A percentile compares a stretch with the other conserved stretches of the same genome.
Evolutionary conservation across 371 early-diverging fungal genomes (phyloP).

Genomic region (Mortierella sp.): DNA sequence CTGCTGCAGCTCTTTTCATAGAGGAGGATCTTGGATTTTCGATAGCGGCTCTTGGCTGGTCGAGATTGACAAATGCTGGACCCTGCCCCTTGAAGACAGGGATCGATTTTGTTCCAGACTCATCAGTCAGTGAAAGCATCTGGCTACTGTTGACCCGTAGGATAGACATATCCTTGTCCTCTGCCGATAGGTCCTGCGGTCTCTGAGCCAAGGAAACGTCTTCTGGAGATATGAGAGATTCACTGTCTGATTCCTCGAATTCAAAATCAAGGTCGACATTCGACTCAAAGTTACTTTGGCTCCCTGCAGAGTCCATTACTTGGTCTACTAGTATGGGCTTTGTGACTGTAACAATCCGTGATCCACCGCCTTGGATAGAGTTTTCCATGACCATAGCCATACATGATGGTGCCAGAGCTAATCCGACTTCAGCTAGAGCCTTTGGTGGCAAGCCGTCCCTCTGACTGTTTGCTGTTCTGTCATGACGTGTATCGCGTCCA

Average conservation of each 20-base stretch:
- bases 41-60: neutral
- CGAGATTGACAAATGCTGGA: neutral
- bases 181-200: neutral
- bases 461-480: neutral
- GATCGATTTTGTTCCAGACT: constrained; percentile 28
- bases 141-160: constrained; percentile 42
- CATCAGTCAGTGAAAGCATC: constrained; percentile 38
- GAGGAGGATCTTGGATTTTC: neutral
- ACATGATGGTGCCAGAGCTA: constrained; percentile 45
- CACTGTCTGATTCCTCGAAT: constrained; percentile 37
- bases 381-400: constrained; percentile 57
- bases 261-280: constrained; percentile 25
- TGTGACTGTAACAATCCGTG: constrained; percentile 48
- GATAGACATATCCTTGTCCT: constrained; percentile 42
- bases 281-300: constrained; percentile 1
- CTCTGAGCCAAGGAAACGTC: constrained; percentile 22
- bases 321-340: constrained; percentile 51
- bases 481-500: neutral
- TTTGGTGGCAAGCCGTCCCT: neutral
- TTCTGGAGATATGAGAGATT: constrained; percentile 42
- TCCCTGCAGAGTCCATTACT: constrained; percentile 51
- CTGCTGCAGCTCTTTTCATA: constrained; percentile 19
- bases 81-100: constrained; percentile 4
- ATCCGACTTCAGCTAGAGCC: constrained; percentile 15
- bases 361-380: constrained; percentile 13